Evolutionary conservation across 352 stramenopile genomes (phyloP), one percentile per base, ranked within the genome.

Genomic region (Phytophthora pisi): DNA sequence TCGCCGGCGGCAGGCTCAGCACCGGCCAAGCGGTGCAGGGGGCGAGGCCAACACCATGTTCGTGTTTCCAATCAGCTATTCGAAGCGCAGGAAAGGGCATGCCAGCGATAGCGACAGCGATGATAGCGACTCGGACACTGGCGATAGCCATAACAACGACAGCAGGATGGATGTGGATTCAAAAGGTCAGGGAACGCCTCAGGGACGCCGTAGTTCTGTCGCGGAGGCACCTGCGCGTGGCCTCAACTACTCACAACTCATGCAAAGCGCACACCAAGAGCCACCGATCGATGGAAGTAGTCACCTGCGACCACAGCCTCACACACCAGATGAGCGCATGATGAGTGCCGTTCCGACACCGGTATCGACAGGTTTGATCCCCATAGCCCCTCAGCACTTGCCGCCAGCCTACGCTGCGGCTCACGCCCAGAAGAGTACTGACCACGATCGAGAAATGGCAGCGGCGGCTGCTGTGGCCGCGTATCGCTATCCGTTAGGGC

Each of bases 1-100:
- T 0, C 75, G 79, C 5, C 76, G 82, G 18, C 75, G 72, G 34
- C 73, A 78, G 58, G 64, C 67, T 31, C 75, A 74, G 24, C 73
- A 86, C 3, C 72, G 68, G 61, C 13, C 53, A 5, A 64, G 50
- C 16, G 64, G 61, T 5, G 52, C 42, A 53, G 54, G 62, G 1
- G 77, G 67, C 28, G 82, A 92, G 54, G 70, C 71, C 54, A 88
- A 88, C 65, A 87, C 74, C 11, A 93, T 91, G 83, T 91, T 93
- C 40, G 79, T 92, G 43, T 95, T 95, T 50, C 86, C 86, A 0
- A 95, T 95, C 38, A 81, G 66, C 52, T 79, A 82, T 28, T 77
- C 79, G n/a, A 80, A 79, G 43, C 81, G 79, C 47, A 74, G 70
- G 43, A 78, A 75, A 20, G 67, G 58, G 7, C 67, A 51, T 28